Percentiles rank a stretch among this genome's conserved stretches.
Conservation (phyloP, 1,284 basidiomycete genomes). For the Apiotrichum veenhuisii region DNA sequence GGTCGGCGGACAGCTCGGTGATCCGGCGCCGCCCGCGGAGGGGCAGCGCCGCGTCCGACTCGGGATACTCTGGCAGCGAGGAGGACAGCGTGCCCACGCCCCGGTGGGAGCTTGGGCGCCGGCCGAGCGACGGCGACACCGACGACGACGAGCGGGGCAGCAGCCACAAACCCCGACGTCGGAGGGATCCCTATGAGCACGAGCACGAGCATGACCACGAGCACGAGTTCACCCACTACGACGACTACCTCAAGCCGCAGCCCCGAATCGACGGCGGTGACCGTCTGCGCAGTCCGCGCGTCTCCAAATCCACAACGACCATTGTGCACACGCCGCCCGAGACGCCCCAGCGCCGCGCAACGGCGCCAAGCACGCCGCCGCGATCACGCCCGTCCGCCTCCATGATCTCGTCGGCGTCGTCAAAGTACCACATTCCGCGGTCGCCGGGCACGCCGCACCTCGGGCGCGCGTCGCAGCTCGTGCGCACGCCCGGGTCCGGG, state of each 20-base stretch:
- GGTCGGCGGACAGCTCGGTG: background rate
- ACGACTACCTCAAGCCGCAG: too few species aligned
- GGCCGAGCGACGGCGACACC: background rate
- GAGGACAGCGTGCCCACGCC: background rate
- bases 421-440: background rate
- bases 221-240: too few species aligned
- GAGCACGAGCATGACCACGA: too few species aligned
- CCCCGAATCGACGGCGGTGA: too few species aligned
- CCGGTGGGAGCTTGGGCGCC: too few species aligned
- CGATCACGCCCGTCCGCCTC: background rate
- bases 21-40: background rate
- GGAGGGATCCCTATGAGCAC: too few species aligned
- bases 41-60: background rate
- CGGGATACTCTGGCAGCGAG: background rate
- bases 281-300: background rate
- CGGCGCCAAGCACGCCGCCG: background rate
- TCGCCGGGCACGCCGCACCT: conserved; percentile 2
- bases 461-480: background rate
- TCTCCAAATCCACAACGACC: background rate
- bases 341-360: background rate
- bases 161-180: too few species aligned
- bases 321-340: background rate
- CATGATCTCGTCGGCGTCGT: background rate
- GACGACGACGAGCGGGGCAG: background rate
- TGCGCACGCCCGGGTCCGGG: background rate